Evolutionary conservation across 169 alveolate genomes (phyloP), one percentile per base, ranked within the genome.

Genomic region (Cyclospora cayetanensis): DNA sequence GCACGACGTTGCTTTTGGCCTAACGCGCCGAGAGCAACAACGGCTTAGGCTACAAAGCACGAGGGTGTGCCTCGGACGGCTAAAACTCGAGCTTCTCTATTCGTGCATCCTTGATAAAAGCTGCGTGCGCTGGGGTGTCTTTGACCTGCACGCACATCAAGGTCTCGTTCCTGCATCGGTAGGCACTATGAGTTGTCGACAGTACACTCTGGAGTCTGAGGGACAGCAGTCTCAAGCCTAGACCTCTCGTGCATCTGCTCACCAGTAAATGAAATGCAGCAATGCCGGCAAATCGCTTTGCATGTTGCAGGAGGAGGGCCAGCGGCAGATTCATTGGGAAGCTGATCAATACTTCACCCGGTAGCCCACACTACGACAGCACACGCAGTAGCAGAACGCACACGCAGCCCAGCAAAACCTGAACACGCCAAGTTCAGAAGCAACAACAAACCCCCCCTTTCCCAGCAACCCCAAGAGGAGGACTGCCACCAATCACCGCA

Each of bases 351-450:
- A 60, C 72, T n/a, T 29, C 72, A 4, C 72, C 72, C 4, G 72
- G 72, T 18, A 60, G 72, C 20, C 72, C 72, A 29, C 72, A 60
- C 72, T 60, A 29, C 72, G n/a, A 29, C 72, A 60, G 72, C 72
- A 60, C 35, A 22, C 12, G 72, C 72, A 60, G 72, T 29, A 60
- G 72, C 72, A 60, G 72, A 22, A 60, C 35, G 72, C 72, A 60
- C 35, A 18, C 12, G 72, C 72, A 60, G n/a, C n/a, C n/a, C n/a
- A n/a, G n/a, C n/a, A n/a, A n/a, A n/a, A n/a, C n/a, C n/a, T n/a
- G n/a, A n/a, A n/a, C n/a, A n/a, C n/a, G n/a, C n/a, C n/a, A n/a
- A n/a, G n/a, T n/a, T n/a, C n/a, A n/a, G n/a, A n/a, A n/a, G n/a
- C n/a, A n/a, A n/a, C n/a, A n/a, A n/a, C n/a, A n/a, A n/a, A n/a